Evolutionary conservation across 2,329 filamentous ascomycete genomes (phyloP), one percentile per base, ranked within the genome.

Genomic region (Madurella mycetomatis): DNA sequence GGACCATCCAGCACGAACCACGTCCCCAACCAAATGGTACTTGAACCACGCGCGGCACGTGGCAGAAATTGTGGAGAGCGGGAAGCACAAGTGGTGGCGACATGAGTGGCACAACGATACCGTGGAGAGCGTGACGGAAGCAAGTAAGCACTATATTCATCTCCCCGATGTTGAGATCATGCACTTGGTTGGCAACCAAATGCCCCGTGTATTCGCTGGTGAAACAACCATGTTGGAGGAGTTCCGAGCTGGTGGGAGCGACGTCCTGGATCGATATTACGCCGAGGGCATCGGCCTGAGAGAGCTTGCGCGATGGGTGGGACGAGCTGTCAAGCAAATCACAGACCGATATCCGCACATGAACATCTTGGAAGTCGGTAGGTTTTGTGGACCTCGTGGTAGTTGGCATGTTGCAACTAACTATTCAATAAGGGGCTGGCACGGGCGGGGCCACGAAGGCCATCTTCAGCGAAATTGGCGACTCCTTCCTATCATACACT

Each of bases 351-450:
- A 55, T 13, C 59, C 59, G 1, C 45, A 39, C 1, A 19, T 49
- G 9, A 41, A 47, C 8, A 30, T 77, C n/a, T 56, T 78, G 5
- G 65, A 67, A 56, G 62, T 74, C 5, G 73, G 75, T 17, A 34
- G 7, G 31, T 34, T 34, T 34, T 12, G 31, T 12, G 7, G 12
- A 7, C 31, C 31, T 34, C 7, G 31, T 12, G 31, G 7, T 12
- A 7, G 31, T 12, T 34, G 31, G 31, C 7, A 7, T 34, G 12
- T 34, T 12, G 7, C 12, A 12, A 12, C 31, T 34, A 34, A 34
- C 31, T 34, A 12, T 12, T 34, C 12, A 12, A 34, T 12, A 34
- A 34, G 31, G 31, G 31, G 72, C 70, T 8, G 73, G 74, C 2
- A 73, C 70, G 1, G 74, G 72, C 2, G 67, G 66, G 9, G 64